Evolutionary conservation across 1,139 yeast genomes (phyloP).

Genomic region (Suhomyces chickasaworum): DNA sequence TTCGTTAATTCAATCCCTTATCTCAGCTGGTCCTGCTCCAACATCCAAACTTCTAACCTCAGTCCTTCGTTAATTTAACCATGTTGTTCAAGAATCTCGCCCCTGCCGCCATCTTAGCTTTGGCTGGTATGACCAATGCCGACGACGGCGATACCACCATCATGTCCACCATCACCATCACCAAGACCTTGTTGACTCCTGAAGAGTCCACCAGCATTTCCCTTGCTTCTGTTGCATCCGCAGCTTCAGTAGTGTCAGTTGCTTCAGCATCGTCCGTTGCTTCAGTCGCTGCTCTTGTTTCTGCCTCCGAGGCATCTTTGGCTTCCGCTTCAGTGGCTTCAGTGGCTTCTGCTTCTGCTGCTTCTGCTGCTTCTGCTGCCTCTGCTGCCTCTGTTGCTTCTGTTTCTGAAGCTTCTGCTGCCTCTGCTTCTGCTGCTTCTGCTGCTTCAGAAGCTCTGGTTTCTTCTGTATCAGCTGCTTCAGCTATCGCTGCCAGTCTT

Average conservation of each 20-base stretch:
- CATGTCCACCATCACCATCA: constrained; percentile 42
- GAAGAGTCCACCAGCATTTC: constrained; percentile 36
- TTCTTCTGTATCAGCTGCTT: constrained; percentile 18
- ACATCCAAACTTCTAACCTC: constrained; percentile 1
- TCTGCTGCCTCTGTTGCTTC: constrained; percentile 20
- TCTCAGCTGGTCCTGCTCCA: not conserved
- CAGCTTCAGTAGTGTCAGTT: constrained; percentile 20
- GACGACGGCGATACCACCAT: constrained; percentile 47
- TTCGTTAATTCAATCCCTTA: not conserved
- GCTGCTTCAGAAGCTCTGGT: constrained; percentile 18
- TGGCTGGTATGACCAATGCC: constrained; percentile 29
- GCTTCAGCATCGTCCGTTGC: constrained; percentile 15
- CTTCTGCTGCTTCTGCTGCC: constrained; percentile 15
- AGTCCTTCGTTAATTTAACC: constrained; percentile 1
- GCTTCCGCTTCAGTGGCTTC: constrained; percentile 21
- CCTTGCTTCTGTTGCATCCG: constrained; percentile 23
- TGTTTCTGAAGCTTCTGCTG: constrained; percentile 21
- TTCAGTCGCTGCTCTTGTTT: constrained; percentile 22
- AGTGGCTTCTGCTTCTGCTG: constrained; percentile 17
- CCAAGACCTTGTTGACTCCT: constrained; percentile 47
- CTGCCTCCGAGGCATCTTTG: constrained; percentile 21
- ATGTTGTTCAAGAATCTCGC: constrained; percentile 36
- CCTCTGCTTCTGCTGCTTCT: constrained; percentile 23
- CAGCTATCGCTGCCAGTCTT: constrained; percentile 8
- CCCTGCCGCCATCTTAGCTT: constrained; percentile 29